Conservation (phyloP, 2,329 filamentous ascomycete genomes). For the Seiridium unicorne region DNA sequence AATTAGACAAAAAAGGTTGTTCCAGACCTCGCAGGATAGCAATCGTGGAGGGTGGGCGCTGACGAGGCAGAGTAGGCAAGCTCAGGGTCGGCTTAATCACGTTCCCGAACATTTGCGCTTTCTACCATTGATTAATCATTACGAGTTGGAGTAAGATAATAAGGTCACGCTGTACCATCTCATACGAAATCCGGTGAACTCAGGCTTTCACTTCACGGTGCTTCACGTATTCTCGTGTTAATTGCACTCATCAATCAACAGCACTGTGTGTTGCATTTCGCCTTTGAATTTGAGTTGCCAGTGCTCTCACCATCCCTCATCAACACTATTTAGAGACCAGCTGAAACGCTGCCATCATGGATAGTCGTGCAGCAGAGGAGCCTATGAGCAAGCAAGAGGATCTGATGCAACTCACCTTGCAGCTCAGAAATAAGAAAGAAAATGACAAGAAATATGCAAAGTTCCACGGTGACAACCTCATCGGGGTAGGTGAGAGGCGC, state of each 20-base stretch:
- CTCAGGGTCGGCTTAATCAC: too few species aligned
- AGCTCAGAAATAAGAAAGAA: slow-evolving; percentile 4
- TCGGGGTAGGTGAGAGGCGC: background rate
- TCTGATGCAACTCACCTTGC: slow-evolving; percentile 8
- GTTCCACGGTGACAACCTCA: background rate
- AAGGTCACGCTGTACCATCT: background rate
- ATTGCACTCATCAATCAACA: background rate
- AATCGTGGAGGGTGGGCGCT: background rate
- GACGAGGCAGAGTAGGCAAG: background rate
- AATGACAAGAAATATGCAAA: background rate
- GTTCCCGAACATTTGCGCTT: too few species aligned
- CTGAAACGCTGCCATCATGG: background rate
- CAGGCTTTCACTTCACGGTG: background rate
- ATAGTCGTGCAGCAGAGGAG: background rate
- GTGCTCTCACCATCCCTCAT: background rate
- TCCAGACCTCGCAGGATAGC: background rate
- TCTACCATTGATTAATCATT: too few species aligned
- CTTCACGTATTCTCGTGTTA: background rate
- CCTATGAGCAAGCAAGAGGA: background rate
- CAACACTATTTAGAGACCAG: background rate
- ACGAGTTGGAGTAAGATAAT: too few species aligned
- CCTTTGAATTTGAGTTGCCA: background rate
- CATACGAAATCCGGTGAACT: background rate
- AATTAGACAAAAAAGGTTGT: background rate
- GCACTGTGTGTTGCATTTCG: background rate